Percentiles rank a stretch among this genome's conserved stretches.
Evolutionary conservation across 1,139 yeast genomes (phyloP).

Genomic region (Chernovozyma aurita): DNA sequence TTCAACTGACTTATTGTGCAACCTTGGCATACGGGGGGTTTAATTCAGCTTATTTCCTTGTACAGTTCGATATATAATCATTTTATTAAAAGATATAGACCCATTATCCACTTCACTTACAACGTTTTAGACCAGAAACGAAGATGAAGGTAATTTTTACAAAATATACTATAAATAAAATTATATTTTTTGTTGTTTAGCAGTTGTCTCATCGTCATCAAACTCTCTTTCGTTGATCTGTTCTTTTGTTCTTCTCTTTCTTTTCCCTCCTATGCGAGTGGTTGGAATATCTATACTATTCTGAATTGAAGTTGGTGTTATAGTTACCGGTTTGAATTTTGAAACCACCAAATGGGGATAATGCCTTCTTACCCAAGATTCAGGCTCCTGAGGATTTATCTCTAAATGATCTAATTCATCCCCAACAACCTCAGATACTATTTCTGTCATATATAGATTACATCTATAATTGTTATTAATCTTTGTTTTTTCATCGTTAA

Average conservation of each 20-base stretch:
- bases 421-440: slow-evolving; percentile 33
- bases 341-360: slow-evolving; percentile 31
- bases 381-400: slow-evolving; percentile 37
- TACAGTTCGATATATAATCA: no score
- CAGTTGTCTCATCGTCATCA: no score
- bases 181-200: background rate
- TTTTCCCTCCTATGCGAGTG: background rate
- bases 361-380: slow-evolving; percentile 37
- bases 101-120: no score
- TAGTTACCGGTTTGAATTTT: slow-evolving; percentile 26
- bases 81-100: no score
- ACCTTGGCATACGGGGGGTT: no score
- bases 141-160: no score
- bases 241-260: slow-evolving; percentile 1
- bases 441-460: slow-evolving; percentile 22
- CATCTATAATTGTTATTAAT: slow-evolving; percentile 8
- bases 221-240: background rate
- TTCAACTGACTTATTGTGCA: no score
- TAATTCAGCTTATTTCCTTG: no score
- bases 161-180: no score
- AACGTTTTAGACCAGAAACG: no score
- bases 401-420: slow-evolving; percentile 35
- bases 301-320: slow-evolving; percentile 3
- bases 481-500: slow-evolving; percentile 6
- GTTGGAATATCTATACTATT: slow-evolving; percentile 2